Conservation (phyloP, 192 early-diverging fungal genomes). For the Geranomyces variabilis region DNA sequence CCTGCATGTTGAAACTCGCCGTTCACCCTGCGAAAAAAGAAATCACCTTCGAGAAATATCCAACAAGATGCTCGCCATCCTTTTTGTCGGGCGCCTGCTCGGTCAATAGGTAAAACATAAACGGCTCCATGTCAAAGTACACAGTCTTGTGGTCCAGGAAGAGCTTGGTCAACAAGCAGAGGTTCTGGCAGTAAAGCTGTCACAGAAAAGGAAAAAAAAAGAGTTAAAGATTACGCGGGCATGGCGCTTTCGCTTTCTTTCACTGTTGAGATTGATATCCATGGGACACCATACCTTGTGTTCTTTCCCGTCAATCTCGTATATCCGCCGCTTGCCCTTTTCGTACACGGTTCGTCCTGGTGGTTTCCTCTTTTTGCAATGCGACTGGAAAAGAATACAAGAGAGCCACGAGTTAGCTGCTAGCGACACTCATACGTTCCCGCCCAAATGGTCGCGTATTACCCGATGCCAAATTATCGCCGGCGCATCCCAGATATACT, state of each 20-base stretch:
- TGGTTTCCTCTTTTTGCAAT: slow-evolving; percentile 67
- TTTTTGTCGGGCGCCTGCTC: slow-evolving; percentile 14
- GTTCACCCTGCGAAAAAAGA: not conserved
- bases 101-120: slow-evolving; percentile 86
- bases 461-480: slow-evolving; percentile 68
- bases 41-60: slow-evolving; percentile 89
- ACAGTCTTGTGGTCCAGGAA: slow-evolving; percentile 94
- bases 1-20: slow-evolving; percentile 11
- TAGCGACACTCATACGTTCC: slow-evolving; percentile 37
- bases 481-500: slow-evolving; percentile 73
- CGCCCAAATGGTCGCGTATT: no score
- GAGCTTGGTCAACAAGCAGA: slow-evolving; percentile 85
- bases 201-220: not conserved
- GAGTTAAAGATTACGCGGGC: not conserved
- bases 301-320: slow-evolving; percentile 80
- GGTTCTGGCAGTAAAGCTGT: slow-evolving; percentile 87
- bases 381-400: slow-evolving; percentile 42
- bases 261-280: slow-evolving; percentile 6
- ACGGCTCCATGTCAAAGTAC: slow-evolving; percentile 85
- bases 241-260: not conserved
- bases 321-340: slow-evolving; percentile 68
- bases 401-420: slow-evolving; percentile 21
- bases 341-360: slow-evolving; percentile 78
- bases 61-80: slow-evolving; percentile 65
- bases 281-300: slow-evolving; percentile 76